Conservation (phyloP, 371 early-diverging fungal species). For the Entomophthora muscae region DNA sequence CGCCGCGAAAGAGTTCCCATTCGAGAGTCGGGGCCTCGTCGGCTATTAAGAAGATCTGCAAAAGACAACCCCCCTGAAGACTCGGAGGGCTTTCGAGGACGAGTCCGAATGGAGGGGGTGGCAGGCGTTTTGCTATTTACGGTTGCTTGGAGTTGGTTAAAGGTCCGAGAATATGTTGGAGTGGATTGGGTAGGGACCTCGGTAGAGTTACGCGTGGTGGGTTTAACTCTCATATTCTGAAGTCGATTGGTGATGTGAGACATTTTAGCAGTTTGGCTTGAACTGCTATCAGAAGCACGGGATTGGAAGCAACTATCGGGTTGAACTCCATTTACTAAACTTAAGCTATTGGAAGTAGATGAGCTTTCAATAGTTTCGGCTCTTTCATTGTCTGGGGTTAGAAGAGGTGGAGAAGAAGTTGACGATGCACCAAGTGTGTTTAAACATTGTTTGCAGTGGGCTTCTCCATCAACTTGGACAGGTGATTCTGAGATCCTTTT, state of each 20-base stretch:
- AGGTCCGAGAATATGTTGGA: conserved; percentile 3
- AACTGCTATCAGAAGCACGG: background rate
- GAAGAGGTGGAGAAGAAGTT: background rate
- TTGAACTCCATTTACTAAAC: background rate
- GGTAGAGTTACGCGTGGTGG: background rate
- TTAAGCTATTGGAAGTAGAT: background rate
- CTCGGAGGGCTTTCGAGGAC: conserved; percentile 6
- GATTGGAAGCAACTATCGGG: background rate
- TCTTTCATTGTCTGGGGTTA: conserved; percentile 1
- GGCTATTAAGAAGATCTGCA: conserved; percentile 2
- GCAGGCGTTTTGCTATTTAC: background rate
- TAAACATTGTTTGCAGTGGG: background rate
- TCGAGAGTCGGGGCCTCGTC: background rate
- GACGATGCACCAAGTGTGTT: background rate
- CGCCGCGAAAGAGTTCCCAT: background rate
- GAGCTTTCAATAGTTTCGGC: background rate
- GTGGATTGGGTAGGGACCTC: background rate
- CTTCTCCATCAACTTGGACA: background rate
- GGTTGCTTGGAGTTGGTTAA: conserved; percentile 2
- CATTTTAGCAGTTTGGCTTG: background rate
- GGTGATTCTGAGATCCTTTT: background rate
- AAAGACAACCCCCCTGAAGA: conserved; percentile 2
- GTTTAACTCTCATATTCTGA: background rate
- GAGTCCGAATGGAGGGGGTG: background rate
- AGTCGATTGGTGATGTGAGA: background rate